These are phyloP conservation scores for Suaeda aralocaspica DNA, from an alignment of 148 eudicot genomes.

Conservation along the genomic window DNA sequence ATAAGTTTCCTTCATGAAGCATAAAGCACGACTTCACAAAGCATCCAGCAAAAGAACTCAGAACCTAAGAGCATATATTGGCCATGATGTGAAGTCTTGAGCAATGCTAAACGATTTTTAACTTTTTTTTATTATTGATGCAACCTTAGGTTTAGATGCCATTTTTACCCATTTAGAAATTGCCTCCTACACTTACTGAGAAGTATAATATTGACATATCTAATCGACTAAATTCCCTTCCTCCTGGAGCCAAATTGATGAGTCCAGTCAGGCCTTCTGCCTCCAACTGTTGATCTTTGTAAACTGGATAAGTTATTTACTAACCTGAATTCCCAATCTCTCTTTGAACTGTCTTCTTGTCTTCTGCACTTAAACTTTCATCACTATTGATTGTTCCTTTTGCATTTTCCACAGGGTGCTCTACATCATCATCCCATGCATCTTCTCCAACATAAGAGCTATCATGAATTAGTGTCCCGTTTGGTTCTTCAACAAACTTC, in stretches of 20 bases:
- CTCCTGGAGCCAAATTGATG: background rate
- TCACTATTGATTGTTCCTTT: conserved; percentile 46
- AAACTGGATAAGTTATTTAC: conserved; percentile 9
- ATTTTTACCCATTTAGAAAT: background rate
- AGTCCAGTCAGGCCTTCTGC: background rate
- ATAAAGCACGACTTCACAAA: background rate
- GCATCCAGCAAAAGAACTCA: conserved; percentile 2
- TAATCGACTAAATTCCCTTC: background rate
- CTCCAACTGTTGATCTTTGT: background rate
- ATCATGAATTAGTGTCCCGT: conserved; percentile 71
- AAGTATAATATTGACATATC: background rate
- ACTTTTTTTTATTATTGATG: background rate
- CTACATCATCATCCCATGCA: conserved; percentile 83
- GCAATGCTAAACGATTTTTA: too few species aligned
- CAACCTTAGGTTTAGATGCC: background rate
- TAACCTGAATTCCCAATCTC: conserved; percentile 67
- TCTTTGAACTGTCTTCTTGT: conserved; percentile 41
- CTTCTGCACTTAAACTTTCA: conserved; percentile 40
- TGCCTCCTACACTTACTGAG: background rate
- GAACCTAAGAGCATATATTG: background rate
- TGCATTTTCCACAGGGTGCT: conserved; percentile 34
- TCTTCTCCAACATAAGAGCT: conserved; percentile 80
- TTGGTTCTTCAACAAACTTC: conserved; percentile 66
- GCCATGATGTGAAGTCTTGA: background rate
- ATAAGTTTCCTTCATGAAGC: background rate